Evolutionary conservation across 805 yeast genomes (phyloP), one percentile per base, ranked within the genome.

Genomic region (Grigorovia yakushimaensis): DNA sequence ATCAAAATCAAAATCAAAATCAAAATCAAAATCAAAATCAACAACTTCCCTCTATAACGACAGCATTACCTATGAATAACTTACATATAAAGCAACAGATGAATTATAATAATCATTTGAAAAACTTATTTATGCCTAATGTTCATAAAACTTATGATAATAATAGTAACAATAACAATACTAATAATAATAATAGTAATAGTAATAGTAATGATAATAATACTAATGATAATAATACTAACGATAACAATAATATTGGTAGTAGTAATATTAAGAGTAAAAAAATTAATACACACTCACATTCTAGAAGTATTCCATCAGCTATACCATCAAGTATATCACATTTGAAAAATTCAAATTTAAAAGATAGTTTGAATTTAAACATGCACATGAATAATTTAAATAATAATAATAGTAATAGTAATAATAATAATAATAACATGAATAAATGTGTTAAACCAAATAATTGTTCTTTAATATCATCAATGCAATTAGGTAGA

Each of bases 401-500:
- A 6, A 6, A 23, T 23, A 23, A 23, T 23, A 23, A 6, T 23
- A 23, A 23, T 23, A 23, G 9, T 23, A 23, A 23, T 23, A 33
- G 5, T 7, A 33, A 7, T n/a, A 11, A 33, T n/a, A 33, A 4
- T 15, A 33, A 11, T 11, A 33, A 39, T 39, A 21, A 39, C 23
- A 22, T 22, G 10, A 22, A 42, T 42, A 36, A 40, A 39, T 51
- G 55, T 42, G 48, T 49, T 5, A 60, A 54, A 38, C 65, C 63
- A 18, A 43, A 44, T 4, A 56, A 53, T 18, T 51, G 54, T n/a
- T 20, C 45, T 18, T 35, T 59, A 8, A 47, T 60, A 2, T 44
- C 57, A 5, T 56, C 59, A 6, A 49, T 49, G 7, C 61, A 56
- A 47, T 44, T 59, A 19, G 56, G 57, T 19, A 50, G 46, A 30